phyloP scores from a whole-genome alignment of 495 filamentous ascomycete species.

The Penicillium simplicissimum region DNA sequence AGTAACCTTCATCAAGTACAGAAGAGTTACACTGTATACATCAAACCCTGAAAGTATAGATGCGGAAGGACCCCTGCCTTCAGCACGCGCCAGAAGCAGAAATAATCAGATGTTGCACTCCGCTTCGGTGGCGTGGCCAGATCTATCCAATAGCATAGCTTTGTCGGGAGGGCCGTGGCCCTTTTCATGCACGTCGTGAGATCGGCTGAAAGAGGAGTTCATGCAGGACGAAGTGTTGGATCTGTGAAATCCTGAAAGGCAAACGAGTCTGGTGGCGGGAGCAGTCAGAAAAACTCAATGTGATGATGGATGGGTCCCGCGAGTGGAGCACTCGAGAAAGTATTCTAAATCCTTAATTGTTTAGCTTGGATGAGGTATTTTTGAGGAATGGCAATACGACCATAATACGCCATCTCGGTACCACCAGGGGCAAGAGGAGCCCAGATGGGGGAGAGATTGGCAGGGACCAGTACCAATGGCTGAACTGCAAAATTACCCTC shows the following conservation, averaged over 20 bases:
- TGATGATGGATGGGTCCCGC: background rate
- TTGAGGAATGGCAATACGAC: background rate
- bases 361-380: background rate
- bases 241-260: background rate
- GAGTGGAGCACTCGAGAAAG: background rate
- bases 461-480: background rate
- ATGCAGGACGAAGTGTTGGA: slow-evolving; percentile 5
- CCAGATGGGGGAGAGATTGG: background rate
- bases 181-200: slow-evolving; percentile 6
- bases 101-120: background rate
- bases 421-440: background rate
- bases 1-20: background rate
- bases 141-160: background rate
- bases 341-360: background rate
- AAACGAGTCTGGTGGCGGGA: background rate
- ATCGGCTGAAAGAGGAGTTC: slow-evolving; percentile 16
- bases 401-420: background rate
- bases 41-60: background rate
- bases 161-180: slow-evolving; percentile 3
- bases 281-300: background rate
- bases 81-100: background rate
- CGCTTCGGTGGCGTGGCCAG: background rate
- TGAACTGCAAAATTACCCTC: background rate
- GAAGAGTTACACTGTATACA: background rate
- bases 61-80: background rate